Evolutionary conservation across 2,329 filamentous ascomycete species (phyloP).

Genomic region (Paradendryphiella salina): DNA sequence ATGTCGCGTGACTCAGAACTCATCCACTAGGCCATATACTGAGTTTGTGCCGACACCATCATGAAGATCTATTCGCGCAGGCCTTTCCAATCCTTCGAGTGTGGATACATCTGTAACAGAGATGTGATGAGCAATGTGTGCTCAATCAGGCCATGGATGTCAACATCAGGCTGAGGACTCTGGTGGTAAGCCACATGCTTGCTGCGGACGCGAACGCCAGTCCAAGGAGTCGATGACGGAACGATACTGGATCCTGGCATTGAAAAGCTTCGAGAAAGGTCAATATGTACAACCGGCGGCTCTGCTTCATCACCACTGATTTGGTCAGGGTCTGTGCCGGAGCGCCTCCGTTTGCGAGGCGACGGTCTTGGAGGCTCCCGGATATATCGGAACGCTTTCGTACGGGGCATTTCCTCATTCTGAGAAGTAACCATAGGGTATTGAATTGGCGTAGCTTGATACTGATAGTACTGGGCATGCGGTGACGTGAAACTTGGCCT

Average conservation of each 20-base stretch:
- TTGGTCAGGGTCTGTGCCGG: conserved; percentile 13
- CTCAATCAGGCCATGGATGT: conserved; percentile 16
- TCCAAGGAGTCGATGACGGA: not conserved
- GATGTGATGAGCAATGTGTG: conserved; percentile 22
- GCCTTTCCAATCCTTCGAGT: conserved; percentile 15
- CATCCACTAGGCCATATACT: conserved; percentile 22
- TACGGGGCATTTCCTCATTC: conserved; percentile 20
- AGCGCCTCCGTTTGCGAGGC: conserved; percentile 11
- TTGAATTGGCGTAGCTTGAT: not conserved
- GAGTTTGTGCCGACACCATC: conserved; percentile 20
- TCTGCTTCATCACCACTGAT: conserved; percentile 6
- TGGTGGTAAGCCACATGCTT: conserved; percentile 9
- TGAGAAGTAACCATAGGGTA: not conserved
- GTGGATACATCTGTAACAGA: conserved; percentile 23
- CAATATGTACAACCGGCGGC: not conserved
- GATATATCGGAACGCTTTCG: conserved; percentile 20
- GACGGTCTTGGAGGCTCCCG: conserved; percentile 16
- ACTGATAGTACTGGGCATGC: conserved; percentile 4
- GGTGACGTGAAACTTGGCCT: not conserved
- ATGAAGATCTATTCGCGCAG: conserved; percentile 27
- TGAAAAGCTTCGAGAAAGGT: not conserved
- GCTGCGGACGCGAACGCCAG: not conserved
- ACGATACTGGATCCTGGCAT: not conserved
- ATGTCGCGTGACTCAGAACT: conserved; percentile 5
- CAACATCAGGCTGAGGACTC: conserved; percentile 10